Evolutionary conservation across 805 yeast species (phyloP), one percentile per base, ranked within the genome.

Genomic region (Kregervanrija fluxuum): DNA sequence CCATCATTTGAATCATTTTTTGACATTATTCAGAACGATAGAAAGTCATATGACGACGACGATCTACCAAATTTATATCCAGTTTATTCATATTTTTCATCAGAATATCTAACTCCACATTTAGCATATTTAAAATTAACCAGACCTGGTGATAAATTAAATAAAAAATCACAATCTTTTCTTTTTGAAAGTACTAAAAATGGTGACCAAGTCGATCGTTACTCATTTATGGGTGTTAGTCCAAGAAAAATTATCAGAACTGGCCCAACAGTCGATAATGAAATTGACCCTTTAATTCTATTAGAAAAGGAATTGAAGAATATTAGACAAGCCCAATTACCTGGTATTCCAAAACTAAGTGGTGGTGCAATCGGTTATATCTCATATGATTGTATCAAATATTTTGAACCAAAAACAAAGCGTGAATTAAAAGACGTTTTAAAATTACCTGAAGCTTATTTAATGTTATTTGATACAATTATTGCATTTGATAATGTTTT

Each of bases 361-460:
- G 99, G 99, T 46, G 99, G 99, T 51, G 98, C 98, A 5, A 75
- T 91, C 44, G 99, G 99, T 2, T 93, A 89, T 61, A 80, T 93
- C 37, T 87, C 97, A 1, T 93, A 93, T 58, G 99, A 93, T 64
- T 93, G 99, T 70, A 85, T 93, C 58, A 85, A 88, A 61, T 93
- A 93, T 65, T 93, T 93, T 54, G 99, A 93, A 67, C 99, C 99
- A 48, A 82, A 74, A 54, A 91, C 98, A 1, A 75, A 74, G 48
- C 77, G 86, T 51, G 73, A 73, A 3, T 70, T 90, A 54, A 79
- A 83, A 53, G 98, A 93, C 62, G 81, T 82, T 1, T 68, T 93
- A 54, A 65, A 85, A 49, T 74, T 93, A 10, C 99, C 99, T 0
- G 99, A 93, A 66, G 84, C 96, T 2, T 82, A 83, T 6, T 68